Evolutionary conservation across 768 basidiomycete genomes (phyloP).

Genomic region (Psilocybe sp.): DNA sequence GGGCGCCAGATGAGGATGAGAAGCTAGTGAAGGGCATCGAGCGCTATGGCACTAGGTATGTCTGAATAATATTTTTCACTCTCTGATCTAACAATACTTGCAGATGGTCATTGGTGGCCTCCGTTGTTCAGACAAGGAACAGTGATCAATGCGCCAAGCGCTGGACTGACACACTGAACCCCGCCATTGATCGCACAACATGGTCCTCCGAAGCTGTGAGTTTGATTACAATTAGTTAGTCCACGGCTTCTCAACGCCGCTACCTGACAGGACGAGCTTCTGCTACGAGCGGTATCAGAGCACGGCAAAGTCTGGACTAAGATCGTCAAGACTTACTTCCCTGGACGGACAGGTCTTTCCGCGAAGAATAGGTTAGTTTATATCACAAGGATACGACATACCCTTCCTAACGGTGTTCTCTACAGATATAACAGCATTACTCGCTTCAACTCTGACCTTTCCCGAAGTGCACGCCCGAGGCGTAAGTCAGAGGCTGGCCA

Average conservation of each 20-base stretch:
- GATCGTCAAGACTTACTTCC: constrained; percentile 60
- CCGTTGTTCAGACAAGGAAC: constrained; percentile 53
- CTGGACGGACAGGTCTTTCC: constrained; percentile 55
- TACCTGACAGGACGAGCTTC: constrained; percentile 41
- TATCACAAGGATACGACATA: constrained; percentile 1
- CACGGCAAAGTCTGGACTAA: constrained; percentile 63
- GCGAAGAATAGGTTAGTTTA: constrained; percentile 51
- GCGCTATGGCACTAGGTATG: constrained; percentile 53
- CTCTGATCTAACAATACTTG: constrained; percentile 2
- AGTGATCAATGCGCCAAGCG: constrained; percentile 64
- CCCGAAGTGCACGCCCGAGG: constrained; percentile 31
- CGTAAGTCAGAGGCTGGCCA: constrained; percentile 33
- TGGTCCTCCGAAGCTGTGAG: constrained; percentile 55
- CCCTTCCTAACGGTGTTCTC: constrained; percentile 3
- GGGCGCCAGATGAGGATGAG: constrained; percentile 61
- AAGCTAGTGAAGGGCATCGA: constrained; percentile 55
- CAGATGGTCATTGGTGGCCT: constrained; percentile 60
- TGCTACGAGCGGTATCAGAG: constrained; percentile 51
- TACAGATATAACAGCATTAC: constrained; percentile 52
- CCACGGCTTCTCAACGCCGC: constrained; percentile 6
- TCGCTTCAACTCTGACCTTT: constrained; percentile 40
- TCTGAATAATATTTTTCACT: not conserved
- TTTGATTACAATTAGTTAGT: not conserved
- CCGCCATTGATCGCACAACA: constrained; percentile 57
- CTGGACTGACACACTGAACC: constrained; percentile 61